phyloP scores from a whole-genome alignment of 2,329 filamentous ascomycete species.

The Byssoonygena ceratinophila region DNA sequence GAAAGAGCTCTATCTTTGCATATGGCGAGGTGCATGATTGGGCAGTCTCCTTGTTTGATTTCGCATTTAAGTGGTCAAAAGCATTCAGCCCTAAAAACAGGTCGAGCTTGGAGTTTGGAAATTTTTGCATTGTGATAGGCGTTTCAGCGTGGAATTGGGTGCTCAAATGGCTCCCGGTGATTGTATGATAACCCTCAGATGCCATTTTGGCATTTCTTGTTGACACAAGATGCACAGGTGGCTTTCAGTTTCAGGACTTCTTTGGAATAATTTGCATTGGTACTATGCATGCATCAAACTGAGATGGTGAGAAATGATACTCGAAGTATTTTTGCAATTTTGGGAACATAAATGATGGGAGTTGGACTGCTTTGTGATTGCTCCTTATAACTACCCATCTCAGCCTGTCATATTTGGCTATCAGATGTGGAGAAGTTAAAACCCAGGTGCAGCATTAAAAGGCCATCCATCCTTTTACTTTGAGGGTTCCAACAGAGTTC shows the following conservation, averaged over 20 bases:
- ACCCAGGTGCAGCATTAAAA: too few species aligned
- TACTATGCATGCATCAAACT: neutral
- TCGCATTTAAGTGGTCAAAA: neutral
- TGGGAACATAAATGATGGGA: too few species aligned
- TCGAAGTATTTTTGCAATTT: too few species aligned
- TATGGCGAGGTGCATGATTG: neutral
- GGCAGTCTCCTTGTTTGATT: neutral
- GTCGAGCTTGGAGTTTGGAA: too few species aligned
- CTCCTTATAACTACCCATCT: too few species aligned
- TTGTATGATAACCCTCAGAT: neutral
- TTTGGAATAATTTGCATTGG: neutral
- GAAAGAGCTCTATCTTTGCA: neutral
- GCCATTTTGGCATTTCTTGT: neutral
- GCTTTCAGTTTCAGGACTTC: neutral
- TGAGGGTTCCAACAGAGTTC: too few species aligned
- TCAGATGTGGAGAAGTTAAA: too few species aligned
- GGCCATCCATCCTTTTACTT: too few species aligned
- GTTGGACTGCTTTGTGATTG: too few species aligned
- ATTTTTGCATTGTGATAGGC: slow-evolving; percentile 3
- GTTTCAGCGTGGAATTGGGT: slow-evolving; percentile 4
- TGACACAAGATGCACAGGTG: neutral
- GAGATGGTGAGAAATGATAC: too few species aligned
- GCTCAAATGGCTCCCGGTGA: neutral
- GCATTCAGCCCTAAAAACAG: neutral
- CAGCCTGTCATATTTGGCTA: too few species aligned